Base-by-base conservation (phyloP, 768 basidiomycete genomes). In the Kwoniella newhampshirensis region DNA sequence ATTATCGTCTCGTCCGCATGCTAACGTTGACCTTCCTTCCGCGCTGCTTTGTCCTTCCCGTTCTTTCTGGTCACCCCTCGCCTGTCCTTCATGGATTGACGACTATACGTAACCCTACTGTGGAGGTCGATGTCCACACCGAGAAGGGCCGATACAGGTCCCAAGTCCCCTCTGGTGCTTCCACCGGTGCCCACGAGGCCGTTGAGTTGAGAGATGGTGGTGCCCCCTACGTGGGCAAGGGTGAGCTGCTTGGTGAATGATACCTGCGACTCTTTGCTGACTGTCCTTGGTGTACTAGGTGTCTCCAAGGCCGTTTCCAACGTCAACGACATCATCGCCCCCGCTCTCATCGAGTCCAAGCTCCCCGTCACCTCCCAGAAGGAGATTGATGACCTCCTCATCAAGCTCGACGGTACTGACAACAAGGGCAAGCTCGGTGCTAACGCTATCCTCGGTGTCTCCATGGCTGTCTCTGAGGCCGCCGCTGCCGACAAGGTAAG, bases 361-460 rank as follows among this genome's bases (percentile, higher is more conserved):
- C 81, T 98, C 77, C 81, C 82, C 41, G 91, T 93, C 75, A 90
- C 88, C 60, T 78, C 86, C 56, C 96, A 99, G 79, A 92, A 90
- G 79, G 90, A 94, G 67, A 85, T 99, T 71, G 96, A 99, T 74
- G 88, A 96, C 78, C 87, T 98, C 81, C 83, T 99, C 77, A 94
- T 97, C 85, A 91, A 96, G 81, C 85, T 90, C 70, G 96, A 99
- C 75, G 91, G 91, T 54, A 92, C 92, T 60, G 81, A 90, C 61
- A 99, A 99, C 87, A 99, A 99, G 84, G 93, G 91, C 78, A 94
- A 94, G 78, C 87, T 97, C 74, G 96, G 96, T 71, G 96, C 96
- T 50, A 99, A 99, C 78, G 96, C 96, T 73, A 97, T 98, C 79
- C 89, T 99, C 58, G 96, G 92, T 78, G 89, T 99, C 72, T 93